phyloP scores from a whole-genome alignment of 148 eudicot species.

The Nyssa sinensis region DNA sequence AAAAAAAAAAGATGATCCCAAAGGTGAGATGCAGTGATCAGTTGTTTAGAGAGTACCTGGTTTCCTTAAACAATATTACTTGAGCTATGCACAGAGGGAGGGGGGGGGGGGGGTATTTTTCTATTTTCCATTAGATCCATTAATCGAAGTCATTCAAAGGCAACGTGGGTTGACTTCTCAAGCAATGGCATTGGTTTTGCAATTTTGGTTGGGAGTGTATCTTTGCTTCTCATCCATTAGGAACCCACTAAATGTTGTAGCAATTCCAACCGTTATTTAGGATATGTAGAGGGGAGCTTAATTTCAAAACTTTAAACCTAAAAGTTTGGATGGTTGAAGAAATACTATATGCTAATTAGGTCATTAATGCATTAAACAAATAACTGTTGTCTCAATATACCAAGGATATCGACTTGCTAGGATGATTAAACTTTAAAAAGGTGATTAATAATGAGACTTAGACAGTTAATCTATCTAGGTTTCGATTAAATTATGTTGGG shows the following conservation, averaged over 20 bases:
- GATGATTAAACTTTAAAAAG: constrained; percentile 1
- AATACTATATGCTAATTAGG: neutral
- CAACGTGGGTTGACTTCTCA: constrained; percentile 12
- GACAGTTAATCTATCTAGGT: constrained; percentile 1
- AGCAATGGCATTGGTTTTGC: neutral
- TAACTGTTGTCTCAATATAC: neutral
- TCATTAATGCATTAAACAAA: neutral
- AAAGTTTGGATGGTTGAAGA: constrained; percentile 6
- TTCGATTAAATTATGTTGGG: neutral
- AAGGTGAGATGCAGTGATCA: neutral
- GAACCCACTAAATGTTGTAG: neutral
- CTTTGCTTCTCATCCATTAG: constrained; percentile 3
- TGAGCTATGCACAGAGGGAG: neutral
- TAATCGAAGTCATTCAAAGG: neutral
- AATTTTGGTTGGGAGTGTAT: neutral
- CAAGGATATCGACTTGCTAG: neutral
- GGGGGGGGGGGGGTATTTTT: neutral
- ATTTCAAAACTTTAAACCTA: neutral
- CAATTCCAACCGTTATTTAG: neutral
- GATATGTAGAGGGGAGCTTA: neutral
- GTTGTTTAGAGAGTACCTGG: no score
- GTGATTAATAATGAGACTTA: constrained; percentile 3
- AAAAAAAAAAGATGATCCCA: neutral
- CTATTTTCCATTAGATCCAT: neutral
- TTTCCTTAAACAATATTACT: no score